Conservation (phyloP, 345 rosid genomes). For the Cardamine occulta region DNA sequence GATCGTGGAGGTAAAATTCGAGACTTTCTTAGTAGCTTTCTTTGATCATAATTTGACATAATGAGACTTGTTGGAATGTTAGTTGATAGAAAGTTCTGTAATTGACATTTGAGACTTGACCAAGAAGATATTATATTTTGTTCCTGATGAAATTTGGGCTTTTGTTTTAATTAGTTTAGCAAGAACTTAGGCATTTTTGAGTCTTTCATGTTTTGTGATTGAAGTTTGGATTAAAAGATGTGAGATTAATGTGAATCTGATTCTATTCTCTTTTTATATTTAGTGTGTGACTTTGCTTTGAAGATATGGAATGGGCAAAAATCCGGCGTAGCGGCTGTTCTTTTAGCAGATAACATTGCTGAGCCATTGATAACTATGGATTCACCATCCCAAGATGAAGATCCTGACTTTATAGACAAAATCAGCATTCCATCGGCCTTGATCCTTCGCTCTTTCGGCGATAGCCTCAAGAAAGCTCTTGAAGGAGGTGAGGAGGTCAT, state of each 20-base stretch:
- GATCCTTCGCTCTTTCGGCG: constrained; percentile 64
- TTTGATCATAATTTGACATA: not conserved
- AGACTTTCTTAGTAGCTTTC: not conserved
- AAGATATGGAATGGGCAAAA: constrained; percentile 86
- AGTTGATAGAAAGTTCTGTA: not conserved
- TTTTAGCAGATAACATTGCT: constrained; percentile 64
- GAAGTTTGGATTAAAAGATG: not conserved
- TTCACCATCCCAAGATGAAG: constrained; percentile 52
- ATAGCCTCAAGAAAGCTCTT: constrained; percentile 65
- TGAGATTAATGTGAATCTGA: not conserved
- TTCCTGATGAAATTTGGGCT: not conserved
- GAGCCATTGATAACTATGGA: constrained; percentile 89
- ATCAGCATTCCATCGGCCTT: constrained; percentile 83
- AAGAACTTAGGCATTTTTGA: not conserved
- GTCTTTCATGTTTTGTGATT: not conserved
- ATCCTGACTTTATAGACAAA: constrained; percentile 56
- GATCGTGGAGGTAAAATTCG: constrained; percentile 82
- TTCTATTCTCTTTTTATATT: not conserved
- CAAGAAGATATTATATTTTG: not conserved
- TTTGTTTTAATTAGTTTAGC: not conserved
- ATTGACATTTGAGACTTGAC: not conserved
- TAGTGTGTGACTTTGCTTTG: constrained; percentile 75
- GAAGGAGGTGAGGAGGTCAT: constrained; percentile 61
- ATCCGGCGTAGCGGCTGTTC: constrained; percentile 83
- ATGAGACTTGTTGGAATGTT: not conserved